These are phyloP conservation scores for Solanum chiquidenum DNA, from an alignment of 257 asterid species.

Conservation along the genomic window DNA sequence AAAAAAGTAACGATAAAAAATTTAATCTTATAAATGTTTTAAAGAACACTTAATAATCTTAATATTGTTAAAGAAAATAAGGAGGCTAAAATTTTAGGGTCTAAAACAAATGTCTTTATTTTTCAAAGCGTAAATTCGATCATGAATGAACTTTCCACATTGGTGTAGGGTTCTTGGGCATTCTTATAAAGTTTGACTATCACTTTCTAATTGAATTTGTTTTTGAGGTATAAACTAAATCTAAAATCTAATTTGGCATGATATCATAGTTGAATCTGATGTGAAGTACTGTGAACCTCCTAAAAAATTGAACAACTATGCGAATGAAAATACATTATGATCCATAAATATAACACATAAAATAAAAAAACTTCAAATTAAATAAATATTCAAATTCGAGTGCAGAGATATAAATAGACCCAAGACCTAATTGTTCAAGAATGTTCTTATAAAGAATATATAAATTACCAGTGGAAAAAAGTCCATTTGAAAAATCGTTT, in stretches of 20 bases:
- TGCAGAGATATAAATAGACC: background rate
- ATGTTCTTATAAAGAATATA: background rate
- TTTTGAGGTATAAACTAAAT: too few relatives aligned
- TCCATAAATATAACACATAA: background rate
- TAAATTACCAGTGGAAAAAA: too few relatives aligned
- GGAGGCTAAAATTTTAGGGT: too few relatives aligned
- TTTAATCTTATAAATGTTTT: too few relatives aligned
- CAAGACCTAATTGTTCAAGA: background rate
- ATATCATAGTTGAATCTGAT: rapidly evolving
- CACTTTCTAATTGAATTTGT: too few relatives aligned
- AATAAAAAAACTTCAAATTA: background rate
- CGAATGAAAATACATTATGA: background rate
- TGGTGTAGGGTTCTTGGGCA: background rate
- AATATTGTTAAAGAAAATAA: too few relatives aligned
- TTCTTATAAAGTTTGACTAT: background rate
- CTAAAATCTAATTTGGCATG: background rate
- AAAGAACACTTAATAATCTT: too few relatives aligned
- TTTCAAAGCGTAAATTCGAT: rapidly evolving
- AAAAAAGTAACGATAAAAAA: too few relatives aligned
- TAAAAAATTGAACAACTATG: background rate
- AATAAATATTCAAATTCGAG: too few relatives aligned
- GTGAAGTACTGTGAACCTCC: background rate
- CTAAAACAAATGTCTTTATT: too few relatives aligned
- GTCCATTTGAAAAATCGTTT: background rate
- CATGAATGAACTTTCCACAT: background rate